Percentiles rank a stretch among this genome's conserved stretches.
These are phyloP conservation scores for Ogataea corticis DNA, from an alignment of 805 yeast genomes.

Conservation along the genomic window DNA sequence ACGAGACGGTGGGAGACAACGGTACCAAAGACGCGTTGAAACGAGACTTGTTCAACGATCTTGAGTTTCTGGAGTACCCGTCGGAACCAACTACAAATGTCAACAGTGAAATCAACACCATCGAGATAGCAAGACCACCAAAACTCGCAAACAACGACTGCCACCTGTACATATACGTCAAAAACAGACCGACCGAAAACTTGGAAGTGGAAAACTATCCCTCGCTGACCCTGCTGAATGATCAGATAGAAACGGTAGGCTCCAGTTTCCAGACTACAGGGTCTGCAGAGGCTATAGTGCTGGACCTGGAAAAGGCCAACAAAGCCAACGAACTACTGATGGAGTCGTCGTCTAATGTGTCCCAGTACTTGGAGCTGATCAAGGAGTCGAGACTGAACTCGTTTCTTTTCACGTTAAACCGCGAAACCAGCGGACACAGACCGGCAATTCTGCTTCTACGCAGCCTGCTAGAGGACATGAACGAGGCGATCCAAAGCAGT, in stretches of 20 bases:
- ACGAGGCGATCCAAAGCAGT: slow-evolving; percentile 12
- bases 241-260: slow-evolving; percentile 10
- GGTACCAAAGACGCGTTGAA: slow-evolving; percentile 15
- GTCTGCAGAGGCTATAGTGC: slow-evolving; percentile 11
- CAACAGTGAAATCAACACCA: not conserved
- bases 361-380: slow-evolving; percentile 28
- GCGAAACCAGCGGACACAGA: slow-evolving; percentile 32
- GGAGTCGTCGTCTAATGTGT: slow-evolving; percentile 28
- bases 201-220: slow-evolving; percentile 30
- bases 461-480: slow-evolving; percentile 29
- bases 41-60: slow-evolving; percentile 29
- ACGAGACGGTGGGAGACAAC: slow-evolving; percentile 27
- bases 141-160: slow-evolving; percentile 16
- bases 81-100: not conserved
- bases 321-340: slow-evolving; percentile 31
- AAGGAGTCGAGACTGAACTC: slow-evolving; percentile 30
- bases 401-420: slow-evolving; percentile 28
- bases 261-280: slow-evolving; percentile 16
- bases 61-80: slow-evolving; percentile 32
- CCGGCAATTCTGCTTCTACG: slow-evolving; percentile 28
- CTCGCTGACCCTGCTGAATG: slow-evolving; percentile 25
- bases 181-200: slow-evolving; percentile 22
- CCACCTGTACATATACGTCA: slow-evolving; percentile 34
- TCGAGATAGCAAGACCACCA: not conserved
- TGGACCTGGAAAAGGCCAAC: slow-evolving; percentile 29